phyloP scores from a whole-genome alignment of 495 filamentous ascomycete genomes.

The Chaetomidium leptoderma region DNA sequence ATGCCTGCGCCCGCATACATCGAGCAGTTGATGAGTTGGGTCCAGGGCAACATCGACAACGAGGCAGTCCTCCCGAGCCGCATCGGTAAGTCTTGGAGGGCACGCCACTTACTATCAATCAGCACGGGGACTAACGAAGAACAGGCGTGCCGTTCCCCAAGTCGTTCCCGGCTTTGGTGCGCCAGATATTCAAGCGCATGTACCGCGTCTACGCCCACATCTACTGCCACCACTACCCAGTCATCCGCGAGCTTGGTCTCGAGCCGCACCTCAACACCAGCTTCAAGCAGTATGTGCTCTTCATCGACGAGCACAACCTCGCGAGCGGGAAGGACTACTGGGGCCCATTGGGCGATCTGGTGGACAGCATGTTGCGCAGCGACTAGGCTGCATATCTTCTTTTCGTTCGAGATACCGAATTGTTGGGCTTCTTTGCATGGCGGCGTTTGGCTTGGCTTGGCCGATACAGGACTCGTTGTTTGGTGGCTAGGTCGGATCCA shows the following conservation, averaged over 20 bases:
- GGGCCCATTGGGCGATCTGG: slow-evolving; percentile 92
- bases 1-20: slow-evolving; percentile 97
- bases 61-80: slow-evolving; percentile 89
- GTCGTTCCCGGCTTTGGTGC: slow-evolving; percentile 76
- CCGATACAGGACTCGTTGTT: slow-evolving; percentile 17
- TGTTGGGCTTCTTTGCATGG: slow-evolving; percentile 15
- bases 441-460: slow-evolving; percentile 18
- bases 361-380: slow-evolving; percentile 93
- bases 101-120: too few species aligned
- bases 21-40: slow-evolving; percentile 95
- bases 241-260: slow-evolving; percentile 88
- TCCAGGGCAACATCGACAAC: slow-evolving; percentile 91
- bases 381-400: slow-evolving; percentile 50
- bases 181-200: slow-evolving; percentile 95
- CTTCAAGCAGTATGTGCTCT: slow-evolving; percentile 98
- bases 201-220: slow-evolving; percentile 99
- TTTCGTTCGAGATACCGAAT: slow-evolving; percentile 11
- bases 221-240: slow-evolving; percentile 99
- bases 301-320: slow-evolving; percentile 87
- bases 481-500: slow-evolving; percentile 9
- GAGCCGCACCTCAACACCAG: slow-evolving; percentile 98
- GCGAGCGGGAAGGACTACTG: slow-evolving; percentile 94
- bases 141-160: slow-evolving; percentile 93
- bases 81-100: slow-evolving; percentile 57
- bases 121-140: neutral